phyloP scores from a whole-genome alignment of 345 rosid genomes.

The Brassica napus region DNA sequence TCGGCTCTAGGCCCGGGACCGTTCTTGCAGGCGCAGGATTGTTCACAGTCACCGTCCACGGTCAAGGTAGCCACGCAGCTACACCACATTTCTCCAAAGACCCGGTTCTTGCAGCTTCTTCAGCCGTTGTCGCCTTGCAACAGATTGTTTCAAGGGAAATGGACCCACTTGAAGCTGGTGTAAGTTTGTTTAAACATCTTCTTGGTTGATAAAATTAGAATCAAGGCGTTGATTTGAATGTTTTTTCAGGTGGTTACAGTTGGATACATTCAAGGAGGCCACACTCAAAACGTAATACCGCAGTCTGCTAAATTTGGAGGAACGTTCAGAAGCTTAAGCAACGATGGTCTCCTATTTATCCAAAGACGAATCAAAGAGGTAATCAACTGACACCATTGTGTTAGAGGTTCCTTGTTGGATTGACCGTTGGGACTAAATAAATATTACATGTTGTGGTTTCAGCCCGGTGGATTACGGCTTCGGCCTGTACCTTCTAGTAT shows the following conservation, averaged over 20 bases:
- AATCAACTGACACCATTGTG: background rate
- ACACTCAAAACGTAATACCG: conserved; percentile 60
- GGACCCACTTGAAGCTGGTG: conserved; percentile 68
- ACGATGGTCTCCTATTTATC: conserved; percentile 54
- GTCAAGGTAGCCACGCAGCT: conserved; percentile 68
- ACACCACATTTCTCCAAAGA: conserved; percentile 55
- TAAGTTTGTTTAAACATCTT: conserved; percentile 28
- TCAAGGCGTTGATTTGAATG: conserved; percentile 7
- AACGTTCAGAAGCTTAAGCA: conserved; percentile 63
- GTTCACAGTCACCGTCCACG: conserved; percentile 55
- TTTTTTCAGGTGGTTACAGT: conserved; percentile 59
- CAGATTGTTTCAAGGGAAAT: conserved; percentile 73
- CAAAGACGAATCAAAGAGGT: conserved; percentile 55
- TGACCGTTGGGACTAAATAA: too few relatives aligned
- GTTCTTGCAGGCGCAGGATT: conserved; percentile 63
- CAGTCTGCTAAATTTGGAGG: conserved; percentile 56
- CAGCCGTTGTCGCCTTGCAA: conserved; percentile 62
- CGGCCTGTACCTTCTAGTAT: too few relatives aligned
- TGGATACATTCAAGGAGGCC: conserved; percentile 65
- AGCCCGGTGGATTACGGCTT: too few relatives aligned
- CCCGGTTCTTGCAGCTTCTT: conserved; percentile 68
- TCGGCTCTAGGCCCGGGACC: conserved; percentile 61
- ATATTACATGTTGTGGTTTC: too few relatives aligned
- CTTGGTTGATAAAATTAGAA: background rate
- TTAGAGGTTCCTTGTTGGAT: too few relatives aligned